Conservation (phyloP, 2,329 filamentous ascomycete genomes). For the Penicillium sp. region DNA sequence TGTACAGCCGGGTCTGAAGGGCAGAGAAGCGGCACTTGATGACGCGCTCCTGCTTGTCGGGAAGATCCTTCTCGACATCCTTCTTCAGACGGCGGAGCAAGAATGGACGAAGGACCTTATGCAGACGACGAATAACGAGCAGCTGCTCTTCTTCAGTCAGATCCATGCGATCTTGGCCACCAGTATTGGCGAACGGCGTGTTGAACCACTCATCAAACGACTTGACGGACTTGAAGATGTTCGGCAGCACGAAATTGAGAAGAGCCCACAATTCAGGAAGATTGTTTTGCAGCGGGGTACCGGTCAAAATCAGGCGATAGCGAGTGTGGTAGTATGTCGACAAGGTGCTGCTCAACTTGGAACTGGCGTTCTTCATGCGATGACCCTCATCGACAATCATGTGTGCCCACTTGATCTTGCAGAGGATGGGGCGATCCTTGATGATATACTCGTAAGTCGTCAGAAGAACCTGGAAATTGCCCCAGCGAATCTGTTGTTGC, state of each 20-base stretch:
- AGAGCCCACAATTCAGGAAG: constrained; percentile 94
- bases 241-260: constrained; percentile 96
- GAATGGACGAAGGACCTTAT: constrained; percentile 97
- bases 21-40: constrained; percentile 99
- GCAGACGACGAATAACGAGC: constrained; percentile 94
- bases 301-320: constrained; percentile 94
- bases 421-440: constrained; percentile 91
- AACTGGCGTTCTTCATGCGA: constrained; percentile 98
- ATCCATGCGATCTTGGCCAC: constrained; percentile 98
- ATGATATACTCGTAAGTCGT: constrained; percentile 99
- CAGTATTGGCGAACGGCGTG: constrained; percentile 97
- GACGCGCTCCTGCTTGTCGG: constrained; percentile 98
- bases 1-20: constrained; percentile 89
- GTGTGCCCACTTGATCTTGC: constrained; percentile 99
- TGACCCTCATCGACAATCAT: constrained; percentile 99
- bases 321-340: constrained; percentile 93
- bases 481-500: constrained; percentile 90
- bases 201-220: constrained; percentile 99
- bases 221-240: constrained; percentile 98
- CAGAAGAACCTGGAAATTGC: constrained; percentile 91
- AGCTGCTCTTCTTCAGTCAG: constrained; percentile 99
- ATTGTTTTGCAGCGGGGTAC: constrained; percentile 97
- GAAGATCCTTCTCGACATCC: constrained; percentile 97
- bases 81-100: constrained; percentile 97
- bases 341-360: constrained; percentile 92